Evolutionary conservation across 2,329 filamentous ascomycete species (phyloP).

Genomic region (Fonsecaea erecta): DNA sequence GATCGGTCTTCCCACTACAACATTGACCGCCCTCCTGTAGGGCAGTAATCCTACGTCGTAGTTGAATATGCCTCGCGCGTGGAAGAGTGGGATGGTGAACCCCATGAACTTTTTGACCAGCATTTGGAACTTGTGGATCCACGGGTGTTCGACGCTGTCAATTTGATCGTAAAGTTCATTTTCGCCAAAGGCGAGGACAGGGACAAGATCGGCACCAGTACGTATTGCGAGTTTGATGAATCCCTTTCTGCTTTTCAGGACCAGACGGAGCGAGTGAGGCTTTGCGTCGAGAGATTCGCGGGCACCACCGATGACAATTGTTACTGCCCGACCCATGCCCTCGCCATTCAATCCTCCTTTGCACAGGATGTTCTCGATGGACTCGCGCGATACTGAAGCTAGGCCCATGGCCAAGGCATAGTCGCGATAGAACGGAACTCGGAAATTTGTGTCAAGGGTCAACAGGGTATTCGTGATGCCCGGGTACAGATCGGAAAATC

Average conservation of each 20-base stretch:
- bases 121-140: constrained; percentile 80
- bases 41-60: constrained; percentile 97
- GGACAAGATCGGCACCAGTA: constrained; percentile 90
- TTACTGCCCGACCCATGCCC: constrained; percentile 93
- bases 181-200: constrained; percentile 90
- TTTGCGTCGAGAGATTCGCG: constrained; percentile 88
- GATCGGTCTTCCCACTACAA: constrained; percentile 86
- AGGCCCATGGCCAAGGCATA: constrained; percentile 90
- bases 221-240: constrained; percentile 93
- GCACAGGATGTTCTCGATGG: constrained; percentile 84
- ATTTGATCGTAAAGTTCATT: constrained; percentile 96
- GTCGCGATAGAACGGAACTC: constrained; percentile 89
- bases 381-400: constrained; percentile 86
- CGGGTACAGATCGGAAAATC: constrained; percentile 85
- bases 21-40: constrained; percentile 82
- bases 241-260: constrained; percentile 83
- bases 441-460: constrained; percentile 95
- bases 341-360: constrained; percentile 76
- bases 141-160: constrained; percentile 73
- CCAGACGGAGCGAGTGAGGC: constrained; percentile 74
- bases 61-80: constrained; percentile 92
- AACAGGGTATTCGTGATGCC: constrained; percentile 93
- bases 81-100: constrained; percentile 89
- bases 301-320: constrained; percentile 92
- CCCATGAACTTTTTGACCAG: constrained; percentile 83